Evolutionary conservation across 2,329 filamentous ascomycete genomes (phyloP), one percentile per base, ranked within the genome.

Genomic region (Stachybotrys chlorohalonatus): DNA sequence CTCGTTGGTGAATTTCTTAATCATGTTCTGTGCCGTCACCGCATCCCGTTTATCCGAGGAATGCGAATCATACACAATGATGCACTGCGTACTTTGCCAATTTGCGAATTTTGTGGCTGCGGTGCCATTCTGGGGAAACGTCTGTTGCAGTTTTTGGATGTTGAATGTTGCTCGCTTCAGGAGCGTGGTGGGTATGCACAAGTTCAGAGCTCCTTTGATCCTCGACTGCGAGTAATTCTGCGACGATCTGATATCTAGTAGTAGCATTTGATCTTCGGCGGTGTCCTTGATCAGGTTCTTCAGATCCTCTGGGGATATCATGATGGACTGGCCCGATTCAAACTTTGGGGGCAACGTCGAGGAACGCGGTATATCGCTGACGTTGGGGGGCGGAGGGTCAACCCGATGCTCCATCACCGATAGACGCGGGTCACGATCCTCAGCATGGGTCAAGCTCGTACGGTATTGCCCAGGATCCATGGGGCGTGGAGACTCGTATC

Each of bases 141-240:
- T 96, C 57, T 92, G 87, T 60, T 89, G 84, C 36, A 99, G 76
- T 66, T 95, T 96, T 58, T 91, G 80, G 11, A 95, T 81, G 62
- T 93, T 93, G 70, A 95, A 97, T 0, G 91, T 95, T 1, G 90
- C 86, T 52, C 94, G 81, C 70, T 97, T 97, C 16, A 99, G 73
- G 13, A 99, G 75, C 0, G 93, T 97, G 0, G 94, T 97, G 0
- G 94, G 94, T 57, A 97, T 95, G 66, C 94, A 97, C 6, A 99
- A 76, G 66, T 95, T 97, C 36, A 99, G 73, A 0, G 93, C 90
- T n/a, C 86, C 86, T 52, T 78, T 74, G 54, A 97, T 88, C 32
- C 89, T 84, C 24, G 88, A 85, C 49, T 82, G 78, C 1, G 85
- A 81, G 65, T 87, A 96, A 60, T 93, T 90, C 17, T 91, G 90